Evolutionary conservation across 2,329 filamentous ascomycete genomes (phyloP).

Genomic region (Sporothrix pallida): DNA sequence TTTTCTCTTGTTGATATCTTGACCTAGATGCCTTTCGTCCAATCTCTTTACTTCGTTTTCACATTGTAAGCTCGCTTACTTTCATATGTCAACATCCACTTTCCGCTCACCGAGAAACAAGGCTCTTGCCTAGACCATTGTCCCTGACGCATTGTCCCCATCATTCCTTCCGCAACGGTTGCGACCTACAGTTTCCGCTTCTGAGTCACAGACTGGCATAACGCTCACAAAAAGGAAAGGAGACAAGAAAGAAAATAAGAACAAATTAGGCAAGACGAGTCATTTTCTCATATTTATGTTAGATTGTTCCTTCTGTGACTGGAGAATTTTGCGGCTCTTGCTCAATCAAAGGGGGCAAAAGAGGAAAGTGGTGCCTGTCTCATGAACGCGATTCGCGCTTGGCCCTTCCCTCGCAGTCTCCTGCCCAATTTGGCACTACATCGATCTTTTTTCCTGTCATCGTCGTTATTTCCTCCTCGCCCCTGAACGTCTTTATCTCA

Average conservation of each 20-base stretch:
- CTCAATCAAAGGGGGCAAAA: conserved; percentile 28
- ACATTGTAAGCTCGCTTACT: conserved; percentile 3
- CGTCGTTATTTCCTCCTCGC: background rate
- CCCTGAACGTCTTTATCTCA: background rate
- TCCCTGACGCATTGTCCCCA: background rate
- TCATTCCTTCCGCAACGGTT: conserved; percentile 27
- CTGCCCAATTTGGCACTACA: conserved; percentile 19
- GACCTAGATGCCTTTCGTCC: background rate
- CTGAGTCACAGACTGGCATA: conserved; percentile 21
- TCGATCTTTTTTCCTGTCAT: conserved; percentile 1
- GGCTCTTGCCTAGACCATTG: conserved; percentile 10
- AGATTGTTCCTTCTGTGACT: conserved; percentile 3
- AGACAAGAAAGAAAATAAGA: background rate
- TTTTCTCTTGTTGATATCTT: too few relatives aligned
- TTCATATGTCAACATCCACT: conserved; percentile 25
- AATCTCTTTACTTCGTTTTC: background rate
- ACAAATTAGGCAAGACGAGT: background rate
- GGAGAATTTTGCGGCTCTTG: conserved; percentile 13
- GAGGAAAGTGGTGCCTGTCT: background rate
- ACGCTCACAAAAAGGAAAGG: background rate
- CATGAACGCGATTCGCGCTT: conserved; percentile 28
- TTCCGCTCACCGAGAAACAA: background rate
- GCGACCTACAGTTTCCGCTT: conserved; percentile 4
- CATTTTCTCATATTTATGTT: conserved; percentile 3
- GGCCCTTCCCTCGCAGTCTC: conserved; percentile 15